Percentiles rank a stretch among this genome's conserved stretches.
phyloP scores from a whole-genome alignment of 768 basidiomycete species.

The Russula ochroleuca region DNA sequence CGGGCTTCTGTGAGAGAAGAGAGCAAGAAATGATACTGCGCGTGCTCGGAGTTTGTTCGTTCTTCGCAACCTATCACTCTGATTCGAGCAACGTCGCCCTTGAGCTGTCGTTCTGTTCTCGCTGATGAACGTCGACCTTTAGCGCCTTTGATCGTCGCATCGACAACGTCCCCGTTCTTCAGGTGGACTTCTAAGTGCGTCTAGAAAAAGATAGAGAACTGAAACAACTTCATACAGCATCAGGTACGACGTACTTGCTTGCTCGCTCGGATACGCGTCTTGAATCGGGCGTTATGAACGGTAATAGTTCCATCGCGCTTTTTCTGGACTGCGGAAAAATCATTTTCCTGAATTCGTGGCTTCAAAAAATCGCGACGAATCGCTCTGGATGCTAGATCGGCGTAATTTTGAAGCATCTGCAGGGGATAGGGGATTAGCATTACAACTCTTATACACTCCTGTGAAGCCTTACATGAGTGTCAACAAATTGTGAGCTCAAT shows the following conservation, averaged over 20 bases:
- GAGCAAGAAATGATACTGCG: constrained; percentile 12
- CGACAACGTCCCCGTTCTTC: neutral
- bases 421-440: neutral
- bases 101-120: neutral
- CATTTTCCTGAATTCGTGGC: constrained; percentile 11
- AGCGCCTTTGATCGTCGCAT: neutral
- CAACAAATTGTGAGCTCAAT: neutral
- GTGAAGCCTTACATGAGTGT: neutral
- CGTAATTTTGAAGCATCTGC: constrained; percentile 1
- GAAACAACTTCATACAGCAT: neutral
- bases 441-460: no score
- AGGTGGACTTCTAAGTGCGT: constrained; percentile 3
- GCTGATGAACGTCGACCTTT: constrained; percentile 12
- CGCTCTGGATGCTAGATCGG: neutral
- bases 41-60: constrained; percentile 7
- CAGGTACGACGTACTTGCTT: neutral
- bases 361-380: constrained; percentile 2
- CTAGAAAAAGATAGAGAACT: neutral
- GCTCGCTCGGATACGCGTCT: constrained; percentile 14
- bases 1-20: neutral
- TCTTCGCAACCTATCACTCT: constrained; percentile 21
- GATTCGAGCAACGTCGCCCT: neutral
- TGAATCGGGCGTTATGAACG: constrained; percentile 15
- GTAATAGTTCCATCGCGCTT: neutral
- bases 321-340: constrained; percentile 1